Percentiles rank a stretch among this genome's conserved stretches.
phyloP scores from a whole-genome alignment of 495 filamentous ascomycete genomes.

The Hypoxylon trugodes region DNA sequence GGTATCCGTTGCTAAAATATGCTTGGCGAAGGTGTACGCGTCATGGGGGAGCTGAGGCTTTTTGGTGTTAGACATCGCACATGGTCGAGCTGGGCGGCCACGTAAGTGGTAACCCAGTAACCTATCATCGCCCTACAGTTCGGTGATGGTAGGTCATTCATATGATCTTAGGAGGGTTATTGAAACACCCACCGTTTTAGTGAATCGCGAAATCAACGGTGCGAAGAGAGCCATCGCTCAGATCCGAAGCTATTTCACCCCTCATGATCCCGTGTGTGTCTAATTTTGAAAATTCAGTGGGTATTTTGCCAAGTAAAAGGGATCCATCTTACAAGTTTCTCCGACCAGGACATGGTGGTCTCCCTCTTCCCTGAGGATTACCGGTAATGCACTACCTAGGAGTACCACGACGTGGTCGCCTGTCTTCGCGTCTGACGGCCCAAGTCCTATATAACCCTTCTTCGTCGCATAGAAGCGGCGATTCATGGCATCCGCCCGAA shows the following conservation, averaged over 20 bases:
- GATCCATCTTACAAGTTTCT: constrained; percentile 24
- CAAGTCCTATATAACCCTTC: constrained; percentile 32
- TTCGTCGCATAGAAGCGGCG: constrained; percentile 16
- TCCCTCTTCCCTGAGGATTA: constrained; percentile 20
- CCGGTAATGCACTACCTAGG: constrained; percentile 22
- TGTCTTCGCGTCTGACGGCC: not conserved
- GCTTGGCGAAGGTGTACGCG: no score
- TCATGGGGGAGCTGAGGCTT: no score
- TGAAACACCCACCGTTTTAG: not conserved
- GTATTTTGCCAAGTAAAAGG: not conserved
- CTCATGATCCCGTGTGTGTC: constrained; percentile 19
- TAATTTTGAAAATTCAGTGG: not conserved
- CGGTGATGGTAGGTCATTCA: not conserved
- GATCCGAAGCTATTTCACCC: constrained; percentile 1
- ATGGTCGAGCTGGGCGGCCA: no score
- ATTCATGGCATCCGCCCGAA: not conserved
- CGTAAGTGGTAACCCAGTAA: no score
- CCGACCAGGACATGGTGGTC: constrained; percentile 22
- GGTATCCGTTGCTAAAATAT: no score
- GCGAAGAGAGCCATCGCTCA: not conserved
- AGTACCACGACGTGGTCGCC: constrained; percentile 23
- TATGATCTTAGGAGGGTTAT: not conserved
- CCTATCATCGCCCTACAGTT: no score
- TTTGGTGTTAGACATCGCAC: no score
- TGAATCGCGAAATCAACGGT: constrained; percentile 1